Percentiles rank a stretch among this genome's conserved stretches.
Evolutionary conservation across 2,329 filamentous ascomycete genomes (phyloP).

Genomic region (Geosmithia morbida): DNA sequence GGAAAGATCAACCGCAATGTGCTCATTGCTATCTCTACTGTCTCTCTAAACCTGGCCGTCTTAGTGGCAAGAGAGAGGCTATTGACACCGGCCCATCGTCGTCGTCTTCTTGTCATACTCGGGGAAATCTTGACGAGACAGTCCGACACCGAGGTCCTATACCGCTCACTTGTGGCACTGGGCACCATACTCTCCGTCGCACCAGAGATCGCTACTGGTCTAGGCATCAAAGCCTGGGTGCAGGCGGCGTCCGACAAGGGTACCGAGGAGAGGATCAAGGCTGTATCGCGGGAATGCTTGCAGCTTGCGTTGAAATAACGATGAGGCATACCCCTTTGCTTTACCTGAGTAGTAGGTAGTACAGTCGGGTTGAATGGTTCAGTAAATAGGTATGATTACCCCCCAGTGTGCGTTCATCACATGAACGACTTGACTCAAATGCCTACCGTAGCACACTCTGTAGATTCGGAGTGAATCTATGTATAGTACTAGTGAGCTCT

Average conservation of each 20-base stretch:
- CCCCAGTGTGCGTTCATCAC: too few relatives aligned
- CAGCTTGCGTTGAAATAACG: slow-evolving; percentile 10
- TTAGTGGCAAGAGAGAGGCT: slow-evolving; percentile 38
- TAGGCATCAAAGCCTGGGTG: slow-evolving; percentile 26
- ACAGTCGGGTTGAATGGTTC: too few relatives aligned
- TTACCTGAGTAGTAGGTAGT: too few relatives aligned
- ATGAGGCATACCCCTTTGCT: neutral
- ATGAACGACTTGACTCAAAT: too few relatives aligned
- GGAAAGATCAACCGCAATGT: slow-evolving; percentile 59
- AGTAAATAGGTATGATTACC: too few relatives aligned
- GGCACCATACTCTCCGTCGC: slow-evolving; percentile 57
- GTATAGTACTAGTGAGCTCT: too few relatives aligned
- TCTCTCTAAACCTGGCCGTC: slow-evolving; percentile 75
- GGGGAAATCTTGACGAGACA: slow-evolving; percentile 49
- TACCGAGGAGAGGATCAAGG: slow-evolving; percentile 30
- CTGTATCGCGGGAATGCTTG: slow-evolving; percentile 30
- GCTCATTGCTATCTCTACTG: slow-evolving; percentile 66
- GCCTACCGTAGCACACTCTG: too few relatives aligned
- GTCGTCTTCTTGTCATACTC: slow-evolving; percentile 42
- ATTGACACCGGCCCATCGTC: slow-evolving; percentile 15
- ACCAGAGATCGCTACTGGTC: slow-evolving; percentile 23
- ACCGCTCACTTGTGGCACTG: slow-evolving; percentile 65
- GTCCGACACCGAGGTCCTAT: slow-evolving; percentile 69
- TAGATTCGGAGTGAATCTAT: too few relatives aligned
- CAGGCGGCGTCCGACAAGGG: slow-evolving; percentile 25